A percentile compares a stretch with the other conserved stretches of the same genome.
Evolutionary conservation across 169 alveolate species (phyloP).

Genomic region (Plasmodium ovale): DNA sequence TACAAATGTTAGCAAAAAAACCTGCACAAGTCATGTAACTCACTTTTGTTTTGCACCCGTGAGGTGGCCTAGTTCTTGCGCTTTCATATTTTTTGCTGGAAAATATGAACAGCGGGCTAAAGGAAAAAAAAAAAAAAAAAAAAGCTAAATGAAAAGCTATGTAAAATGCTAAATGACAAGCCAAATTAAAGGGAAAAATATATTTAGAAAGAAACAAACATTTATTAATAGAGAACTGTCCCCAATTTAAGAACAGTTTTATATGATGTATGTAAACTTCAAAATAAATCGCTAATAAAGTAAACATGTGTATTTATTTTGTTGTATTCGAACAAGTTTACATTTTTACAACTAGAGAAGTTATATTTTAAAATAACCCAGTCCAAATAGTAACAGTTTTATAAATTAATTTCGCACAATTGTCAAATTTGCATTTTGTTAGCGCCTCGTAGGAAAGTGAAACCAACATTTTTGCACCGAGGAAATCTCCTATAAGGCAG

Average conservation of each 20-base stretch:
- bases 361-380: not conserved
- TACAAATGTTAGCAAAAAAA: not conserved
- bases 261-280: not conserved
- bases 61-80: not conserved
- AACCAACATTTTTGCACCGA: too few relatives aligned
- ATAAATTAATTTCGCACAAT: not conserved
- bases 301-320: not conserved
- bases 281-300: conserved; percentile 1
- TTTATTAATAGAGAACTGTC: not conserved
- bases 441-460: too few relatives aligned
- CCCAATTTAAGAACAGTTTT: too few relatives aligned
- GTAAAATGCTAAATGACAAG: not conserved
- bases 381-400: not conserved
- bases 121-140: conserved; percentile 1
- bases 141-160: too few relatives aligned
- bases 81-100: conserved; percentile 29
- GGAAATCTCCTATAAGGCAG: too few relatives aligned
- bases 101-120: conserved; percentile 3
- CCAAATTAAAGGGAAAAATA: not conserved
- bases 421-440: conserved; percentile 4
- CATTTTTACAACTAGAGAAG: conserved; percentile 6
- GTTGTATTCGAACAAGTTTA: not conserved
- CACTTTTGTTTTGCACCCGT: not conserved
- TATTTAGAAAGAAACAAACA: too few relatives aligned
- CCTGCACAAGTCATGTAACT: conserved; percentile 13